Conservation (phyloP, 129 eudicot species). For the Lactuca sativa region DNA sequence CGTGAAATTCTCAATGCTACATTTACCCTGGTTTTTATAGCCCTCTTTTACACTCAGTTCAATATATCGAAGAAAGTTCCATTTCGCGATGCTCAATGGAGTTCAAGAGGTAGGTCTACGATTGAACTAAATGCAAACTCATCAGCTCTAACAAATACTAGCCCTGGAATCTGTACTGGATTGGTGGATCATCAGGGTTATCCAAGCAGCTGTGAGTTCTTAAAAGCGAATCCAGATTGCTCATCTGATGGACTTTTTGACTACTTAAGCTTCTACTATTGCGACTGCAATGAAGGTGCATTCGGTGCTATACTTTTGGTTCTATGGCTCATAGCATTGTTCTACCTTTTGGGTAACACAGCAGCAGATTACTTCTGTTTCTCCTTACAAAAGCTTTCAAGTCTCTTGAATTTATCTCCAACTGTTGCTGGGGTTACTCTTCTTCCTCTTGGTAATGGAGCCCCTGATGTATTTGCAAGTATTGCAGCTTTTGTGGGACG, state of each 20-base stretch:
- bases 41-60: conserved; percentile 47
- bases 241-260: conserved; percentile 69
- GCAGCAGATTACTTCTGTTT: conserved; percentile 98
- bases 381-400: conserved; percentile 82
- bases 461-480: conserved; percentile 97
- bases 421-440: conserved; percentile 92
- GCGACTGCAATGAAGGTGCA: conserved; percentile 61
- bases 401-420: conserved; percentile 71
- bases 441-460: conserved; percentile 95
- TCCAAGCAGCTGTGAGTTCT: conserved; percentile 57
- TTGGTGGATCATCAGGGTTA: conserved; percentile 60
- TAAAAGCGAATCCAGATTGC: conserved; percentile 69
- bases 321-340: conserved; percentile 81
- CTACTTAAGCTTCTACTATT: conserved; percentile 74
- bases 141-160: conserved; percentile 16
- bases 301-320: conserved; percentile 60
- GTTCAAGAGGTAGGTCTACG: conserved; percentile 44
- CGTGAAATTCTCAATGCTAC: conserved; percentile 48
- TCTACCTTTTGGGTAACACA: conserved; percentile 88
- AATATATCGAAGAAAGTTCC: conserved; percentile 29
- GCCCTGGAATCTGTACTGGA: conserved; percentile 46
- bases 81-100: conserved; percentile 24
- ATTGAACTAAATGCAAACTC: conserved; percentile 48
- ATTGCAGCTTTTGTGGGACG: conserved; percentile 83
- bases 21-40: conserved; percentile 47